These are phyloP conservation scores for Salix dunnii DNA, from an alignment of 345 rosid species.

Conservation along the genomic window DNA sequence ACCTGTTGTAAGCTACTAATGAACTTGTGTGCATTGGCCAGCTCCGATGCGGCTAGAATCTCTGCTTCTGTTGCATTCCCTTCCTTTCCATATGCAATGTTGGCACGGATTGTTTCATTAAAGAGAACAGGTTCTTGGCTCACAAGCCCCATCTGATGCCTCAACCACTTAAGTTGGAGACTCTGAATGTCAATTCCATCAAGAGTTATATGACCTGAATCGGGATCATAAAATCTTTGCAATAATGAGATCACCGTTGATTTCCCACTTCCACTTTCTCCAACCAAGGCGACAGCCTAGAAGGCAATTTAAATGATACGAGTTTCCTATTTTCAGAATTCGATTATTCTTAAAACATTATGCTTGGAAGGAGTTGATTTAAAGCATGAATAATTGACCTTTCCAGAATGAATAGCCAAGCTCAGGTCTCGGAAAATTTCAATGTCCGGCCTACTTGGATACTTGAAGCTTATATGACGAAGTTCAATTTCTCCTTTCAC, in stretches of 20 bases:
- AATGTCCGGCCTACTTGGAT: conserved; percentile 66
- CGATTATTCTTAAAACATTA: not conserved
- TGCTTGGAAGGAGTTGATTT: not conserved
- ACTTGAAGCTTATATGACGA: conserved; percentile 61
- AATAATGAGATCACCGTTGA: conserved; percentile 68
- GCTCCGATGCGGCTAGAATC: conserved; percentile 60
- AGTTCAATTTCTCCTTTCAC: conserved; percentile 75
- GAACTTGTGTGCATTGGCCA: conserved; percentile 81
- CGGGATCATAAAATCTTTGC: conserved; percentile 80
- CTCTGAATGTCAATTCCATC: conserved; percentile 67
- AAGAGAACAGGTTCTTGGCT: conserved; percentile 86
- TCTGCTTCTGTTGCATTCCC: conserved; percentile 71
- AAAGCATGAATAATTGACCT: conserved; percentile 35
- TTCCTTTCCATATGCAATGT: conserved; percentile 77
- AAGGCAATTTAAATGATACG: not conserved
- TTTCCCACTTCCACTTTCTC: conserved; percentile 89
- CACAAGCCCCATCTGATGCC: conserved; percentile 84
- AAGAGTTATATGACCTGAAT: conserved; percentile 64
- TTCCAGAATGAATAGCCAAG: conserved; percentile 63
- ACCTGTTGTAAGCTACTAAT: conserved; percentile 81
- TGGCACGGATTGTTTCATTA: conserved; percentile 73
- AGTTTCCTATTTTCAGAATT: not conserved
- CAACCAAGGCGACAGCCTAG: conserved; percentile 84
- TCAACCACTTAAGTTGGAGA: conserved; percentile 64
- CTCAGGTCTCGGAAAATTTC: conserved; percentile 62